A percentile compares a stretch with the other conserved stretches of the same genome.
Conservation (phyloP, 495 filamentous ascomycete species). For the Aspergillus coremiiformis region DNA sequence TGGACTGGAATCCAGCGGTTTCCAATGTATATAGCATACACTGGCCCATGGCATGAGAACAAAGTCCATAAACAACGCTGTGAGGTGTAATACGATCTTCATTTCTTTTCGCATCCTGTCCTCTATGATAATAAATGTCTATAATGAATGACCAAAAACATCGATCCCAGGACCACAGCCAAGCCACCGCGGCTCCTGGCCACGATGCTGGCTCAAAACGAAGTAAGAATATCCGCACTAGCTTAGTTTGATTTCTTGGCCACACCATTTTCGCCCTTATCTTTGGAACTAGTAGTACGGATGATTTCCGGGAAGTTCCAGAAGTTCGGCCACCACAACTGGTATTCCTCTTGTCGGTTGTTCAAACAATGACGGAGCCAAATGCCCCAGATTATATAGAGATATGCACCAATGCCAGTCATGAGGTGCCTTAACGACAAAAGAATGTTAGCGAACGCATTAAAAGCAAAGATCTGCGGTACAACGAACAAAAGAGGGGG, state of each 20-base stretch:
- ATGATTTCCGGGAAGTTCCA: constrained; percentile 62
- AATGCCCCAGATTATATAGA: constrained; percentile 79
- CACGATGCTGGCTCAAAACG: constrained; percentile 2
- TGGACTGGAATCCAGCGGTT: neutral
- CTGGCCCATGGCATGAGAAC: neutral
- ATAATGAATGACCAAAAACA: neutral
- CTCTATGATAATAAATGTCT: constrained; percentile 8
- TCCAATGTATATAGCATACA: neutral
- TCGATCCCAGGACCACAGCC: neutral
- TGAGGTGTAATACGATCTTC: neutral
- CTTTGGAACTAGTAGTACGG: constrained; percentile 20
- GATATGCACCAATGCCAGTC: constrained; percentile 66
- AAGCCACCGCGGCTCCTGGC: constrained; percentile 15
- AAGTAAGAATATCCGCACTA: constrained; percentile 4
- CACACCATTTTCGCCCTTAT: constrained; percentile 21
- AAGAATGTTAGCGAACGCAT: constrained; percentile 4
- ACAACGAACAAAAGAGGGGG: neutral
- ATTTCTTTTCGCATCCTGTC: neutral
- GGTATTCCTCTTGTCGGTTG: constrained; percentile 65
- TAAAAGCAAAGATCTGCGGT: neutral
- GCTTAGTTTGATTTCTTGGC: constrained; percentile 39
- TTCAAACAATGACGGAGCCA: constrained; percentile 80
- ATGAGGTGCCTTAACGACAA: constrained; percentile 50
- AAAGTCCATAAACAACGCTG: neutral
- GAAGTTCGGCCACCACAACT: constrained; percentile 62